Evolutionary conservation across 208 protist species (phyloP).

Genomic region (Angomonas deanei): DNA sequence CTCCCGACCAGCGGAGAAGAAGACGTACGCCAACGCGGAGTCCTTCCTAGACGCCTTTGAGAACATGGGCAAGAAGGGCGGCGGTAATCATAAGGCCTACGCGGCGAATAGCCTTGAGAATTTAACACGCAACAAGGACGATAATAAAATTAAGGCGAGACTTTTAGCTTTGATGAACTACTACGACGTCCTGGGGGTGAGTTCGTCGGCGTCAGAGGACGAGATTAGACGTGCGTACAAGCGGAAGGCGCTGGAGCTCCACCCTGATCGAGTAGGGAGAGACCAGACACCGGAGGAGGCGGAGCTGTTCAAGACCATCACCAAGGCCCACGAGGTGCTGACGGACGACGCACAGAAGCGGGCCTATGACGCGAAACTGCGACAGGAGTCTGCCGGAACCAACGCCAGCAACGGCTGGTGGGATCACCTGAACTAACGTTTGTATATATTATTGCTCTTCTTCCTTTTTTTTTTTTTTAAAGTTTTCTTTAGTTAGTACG

Average conservation of each 20-base stretch:
- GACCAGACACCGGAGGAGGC: conserved; percentile 72
- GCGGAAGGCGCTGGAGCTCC: conserved; percentile 80
- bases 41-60: conserved; percentile 73
- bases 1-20: conserved; percentile 34
- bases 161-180: conserved; percentile 86
- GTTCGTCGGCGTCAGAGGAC: conserved; percentile 47
- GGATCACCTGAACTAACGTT: conserved; percentile 22
- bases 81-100: background rate
- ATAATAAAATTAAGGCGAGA: conserved; percentile 68
- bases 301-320: conserved; percentile 87
- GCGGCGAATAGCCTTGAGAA: conserved; percentile 31
- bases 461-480: conserved; percentile 1
- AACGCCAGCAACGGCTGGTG: conserved; percentile 29
- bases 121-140: conserved; percentile 59
- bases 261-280: conserved; percentile 70
- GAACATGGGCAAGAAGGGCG: conserved; percentile 33
- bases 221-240: conserved; percentile 78
- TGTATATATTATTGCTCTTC: background rate
- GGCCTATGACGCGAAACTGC: conserved; percentile 62
- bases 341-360: conserved; percentile 44
- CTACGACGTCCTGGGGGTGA: conserved; percentile 88
- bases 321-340: conserved; percentile 83
- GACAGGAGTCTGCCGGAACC: background rate
- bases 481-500: no score
- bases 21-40: conserved; percentile 43